Base-by-base conservation (phyloP, 2,329 filamentous ascomycete genomes). In the Scorias spongiosa region DNA sequence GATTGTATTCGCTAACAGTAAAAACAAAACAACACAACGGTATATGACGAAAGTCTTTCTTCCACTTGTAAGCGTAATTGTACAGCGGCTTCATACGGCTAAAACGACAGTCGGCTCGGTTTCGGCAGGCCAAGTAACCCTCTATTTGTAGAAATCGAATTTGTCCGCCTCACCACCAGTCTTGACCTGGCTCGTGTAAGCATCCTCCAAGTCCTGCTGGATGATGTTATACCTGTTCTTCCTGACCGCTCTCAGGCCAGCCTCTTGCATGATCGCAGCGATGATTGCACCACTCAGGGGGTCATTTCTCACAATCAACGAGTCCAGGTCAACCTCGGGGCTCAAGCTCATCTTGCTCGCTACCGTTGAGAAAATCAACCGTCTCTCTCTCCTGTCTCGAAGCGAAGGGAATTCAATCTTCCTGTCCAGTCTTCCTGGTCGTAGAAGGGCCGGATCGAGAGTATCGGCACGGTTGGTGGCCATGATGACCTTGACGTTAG, bases 201-300 rank as follows among this genome's bases (percentile, higher is more conserved):
- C 91, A 64, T 96, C 91, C 66, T 98, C 91, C 50, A 98, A 70
- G 67, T 98, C 91, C 49, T 76, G 79, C 71, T 98, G 91, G 58
- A 98, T 96, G 63, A 98, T 98, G 66, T 98, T 96, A 69, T 98
- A 98, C 57, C 91, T 74, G 68, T 98, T 96, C 79, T 95, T 96
- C 57, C 89, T 76, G 51, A 96, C 89, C 20, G 89, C 89, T 53
- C 88, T 78, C 54, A 98, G 72, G 53, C 91, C 91, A 29, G 91
- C 91, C 68, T 98, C 91, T 66, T 98, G 91, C 91, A 98, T 98
- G 62, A 98, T 94, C 42, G 91, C 91, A 40, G 91, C 88, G 62
- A 98, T 98, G 55, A 98, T 81, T 45, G 91, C 91, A 56, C 91
- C 91, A 41, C 84, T 93, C 41, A 98, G 70, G 2, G 91, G 91